Conservation (phyloP, 2,329 filamentous ascomycete species). For the Pyricularia sp. region DNA sequence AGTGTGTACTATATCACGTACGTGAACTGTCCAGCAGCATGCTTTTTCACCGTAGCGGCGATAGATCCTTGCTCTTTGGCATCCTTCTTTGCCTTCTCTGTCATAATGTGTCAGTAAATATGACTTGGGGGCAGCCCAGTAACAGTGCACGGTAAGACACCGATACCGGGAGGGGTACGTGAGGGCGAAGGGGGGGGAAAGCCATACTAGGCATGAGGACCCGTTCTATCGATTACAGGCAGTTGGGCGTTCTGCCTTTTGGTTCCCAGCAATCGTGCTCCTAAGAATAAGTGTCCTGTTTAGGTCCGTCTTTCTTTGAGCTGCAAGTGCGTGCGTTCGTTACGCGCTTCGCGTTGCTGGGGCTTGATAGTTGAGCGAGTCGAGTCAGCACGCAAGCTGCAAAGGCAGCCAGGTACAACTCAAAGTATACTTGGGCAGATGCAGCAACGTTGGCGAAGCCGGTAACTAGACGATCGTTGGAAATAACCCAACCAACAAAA, state of each 20-base stretch:
- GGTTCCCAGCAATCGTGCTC: not conserved
- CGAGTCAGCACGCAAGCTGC: not conserved
- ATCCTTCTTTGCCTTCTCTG: slow-evolving; percentile 45
- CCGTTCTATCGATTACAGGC: slow-evolving; percentile 1
- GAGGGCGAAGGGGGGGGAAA: not conserved
- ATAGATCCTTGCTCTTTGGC: slow-evolving; percentile 43
- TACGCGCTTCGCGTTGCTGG: not conserved
- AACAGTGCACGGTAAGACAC: slow-evolving; percentile 2
- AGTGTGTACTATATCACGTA: slow-evolving; percentile 22
- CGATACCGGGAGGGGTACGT: slow-evolving; percentile 2
- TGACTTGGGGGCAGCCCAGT: not conserved
- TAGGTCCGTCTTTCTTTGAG: not conserved
- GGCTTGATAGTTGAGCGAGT: not conserved
- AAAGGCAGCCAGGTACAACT: not conserved
- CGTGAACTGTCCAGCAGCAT: slow-evolving; percentile 42
- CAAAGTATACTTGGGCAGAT: not conserved
- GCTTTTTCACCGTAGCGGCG: slow-evolving; percentile 42
- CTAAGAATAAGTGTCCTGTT: not conserved
- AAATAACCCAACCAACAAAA: not conserved
- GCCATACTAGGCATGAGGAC: slow-evolving; percentile 5
- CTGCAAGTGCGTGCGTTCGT: not conserved
- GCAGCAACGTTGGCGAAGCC: not conserved
- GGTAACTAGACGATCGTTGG: not conserved
- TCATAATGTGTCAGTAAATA: not conserved
- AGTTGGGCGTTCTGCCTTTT: not conserved